Evolutionary conservation across 2,329 filamentous ascomycete genomes (phyloP).

Genomic region (Kalaharituber pfeilii): DNA sequence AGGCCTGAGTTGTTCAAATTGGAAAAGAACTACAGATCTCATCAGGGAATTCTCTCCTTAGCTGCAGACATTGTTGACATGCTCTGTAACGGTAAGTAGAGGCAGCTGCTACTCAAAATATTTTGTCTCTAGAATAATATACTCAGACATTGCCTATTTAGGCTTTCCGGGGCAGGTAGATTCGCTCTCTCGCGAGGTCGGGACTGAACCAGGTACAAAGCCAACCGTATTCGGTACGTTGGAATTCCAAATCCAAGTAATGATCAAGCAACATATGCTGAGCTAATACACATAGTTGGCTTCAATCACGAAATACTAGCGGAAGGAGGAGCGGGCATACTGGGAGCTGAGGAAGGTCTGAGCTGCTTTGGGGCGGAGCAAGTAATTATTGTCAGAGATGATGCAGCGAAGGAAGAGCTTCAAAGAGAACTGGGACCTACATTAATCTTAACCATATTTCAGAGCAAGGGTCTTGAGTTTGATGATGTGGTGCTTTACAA

Average conservation of each 20-base stretch:
- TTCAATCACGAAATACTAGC: not conserved
- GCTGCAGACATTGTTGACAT: constrained; percentile 23
- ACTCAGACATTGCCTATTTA: not conserved
- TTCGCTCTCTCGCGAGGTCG: constrained; percentile 10
- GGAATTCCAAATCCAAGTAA: not conserved
- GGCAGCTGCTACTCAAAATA: not conserved
- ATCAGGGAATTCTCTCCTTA: constrained; percentile 25
- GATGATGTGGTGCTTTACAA: constrained; percentile 26
- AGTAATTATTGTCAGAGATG: constrained; percentile 25
- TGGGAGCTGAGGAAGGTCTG: not conserved
- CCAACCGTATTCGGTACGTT: constrained; percentile 5
- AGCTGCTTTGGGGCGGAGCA: constrained; percentile 24
- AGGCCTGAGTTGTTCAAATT: constrained; percentile 22
- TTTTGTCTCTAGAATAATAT: too few relatives aligned
- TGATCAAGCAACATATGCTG: too few relatives aligned
- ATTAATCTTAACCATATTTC: constrained; percentile 24
- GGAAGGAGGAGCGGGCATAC: not conserved
- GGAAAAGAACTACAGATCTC: constrained; percentile 25
- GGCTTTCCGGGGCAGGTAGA: constrained; percentile 13
- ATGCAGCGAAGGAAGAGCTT: constrained; percentile 19
- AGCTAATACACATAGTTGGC: too few relatives aligned
- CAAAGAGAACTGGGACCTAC: constrained; percentile 15
- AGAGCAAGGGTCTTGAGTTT: constrained; percentile 28
- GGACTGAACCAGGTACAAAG: constrained; percentile 8
- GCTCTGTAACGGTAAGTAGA: not conserved